Evolutionary conservation across 2,329 filamentous ascomycete species (phyloP).

Genomic region (Sarocladium brachiariae): DNA sequence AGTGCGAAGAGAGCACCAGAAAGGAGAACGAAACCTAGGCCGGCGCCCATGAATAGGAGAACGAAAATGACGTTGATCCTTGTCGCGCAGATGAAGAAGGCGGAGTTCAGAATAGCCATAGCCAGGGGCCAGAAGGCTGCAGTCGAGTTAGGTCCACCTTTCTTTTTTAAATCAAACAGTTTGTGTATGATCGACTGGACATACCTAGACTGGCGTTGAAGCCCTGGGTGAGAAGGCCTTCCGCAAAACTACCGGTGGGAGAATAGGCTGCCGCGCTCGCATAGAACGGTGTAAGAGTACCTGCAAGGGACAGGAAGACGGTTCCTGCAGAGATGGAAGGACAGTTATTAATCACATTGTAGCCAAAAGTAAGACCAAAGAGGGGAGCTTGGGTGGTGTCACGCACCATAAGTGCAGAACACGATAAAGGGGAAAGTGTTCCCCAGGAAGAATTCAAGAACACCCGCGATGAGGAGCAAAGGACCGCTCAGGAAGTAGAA

Average conservation of each 20-base stretch:
- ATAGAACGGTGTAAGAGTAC: slow-evolving; percentile 46
- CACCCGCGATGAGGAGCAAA: slow-evolving; percentile 42
- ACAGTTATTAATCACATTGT: not conserved
- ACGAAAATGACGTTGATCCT: slow-evolving; percentile 68
- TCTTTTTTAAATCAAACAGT: too few species aligned
- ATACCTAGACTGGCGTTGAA: slow-evolving; percentile 51
- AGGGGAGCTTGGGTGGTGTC: not conserved
- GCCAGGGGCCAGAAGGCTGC: slow-evolving; percentile 56
- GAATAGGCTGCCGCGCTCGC: slow-evolving; percentile 40
- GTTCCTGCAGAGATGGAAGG: slow-evolving; percentile 13
- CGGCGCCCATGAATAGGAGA: slow-evolving; percentile 52
- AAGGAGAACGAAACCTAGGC: not conserved
- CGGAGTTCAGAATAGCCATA: slow-evolving; percentile 58
- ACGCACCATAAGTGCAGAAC: slow-evolving; percentile 41
- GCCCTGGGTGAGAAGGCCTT: slow-evolving; percentile 37
- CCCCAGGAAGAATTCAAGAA: slow-evolving; percentile 51
- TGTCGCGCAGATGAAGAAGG: slow-evolving; percentile 63
- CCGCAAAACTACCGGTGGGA: slow-evolving; percentile 22
- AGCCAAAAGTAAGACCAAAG: too few species aligned
- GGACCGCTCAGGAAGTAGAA: slow-evolving; percentile 48
- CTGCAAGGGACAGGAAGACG: slow-evolving; percentile 51
- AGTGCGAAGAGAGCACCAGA: not conserved
- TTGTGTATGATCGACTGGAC: slow-evolving; percentile 15
- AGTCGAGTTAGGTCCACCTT: too few species aligned
- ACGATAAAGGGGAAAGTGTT: slow-evolving; percentile 55